Conservation (phyloP, 306 rosid species). For the Vachellia pachyceras region DNA sequence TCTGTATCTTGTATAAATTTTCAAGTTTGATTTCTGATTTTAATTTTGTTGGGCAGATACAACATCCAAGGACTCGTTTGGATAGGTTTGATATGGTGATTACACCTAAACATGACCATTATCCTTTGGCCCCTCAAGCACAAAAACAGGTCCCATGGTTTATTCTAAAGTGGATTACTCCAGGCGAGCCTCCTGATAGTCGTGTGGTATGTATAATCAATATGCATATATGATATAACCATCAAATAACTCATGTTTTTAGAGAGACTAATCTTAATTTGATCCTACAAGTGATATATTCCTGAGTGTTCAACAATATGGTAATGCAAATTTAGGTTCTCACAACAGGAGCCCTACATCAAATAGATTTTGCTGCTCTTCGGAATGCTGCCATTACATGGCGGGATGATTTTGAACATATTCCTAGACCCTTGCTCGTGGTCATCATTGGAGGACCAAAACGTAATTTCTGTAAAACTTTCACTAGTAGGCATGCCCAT, state of each 20-base stretch:
- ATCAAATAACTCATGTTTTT: conserved; percentile 12
- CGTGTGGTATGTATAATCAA: conserved; percentile 67
- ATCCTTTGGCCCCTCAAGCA: conserved; percentile 78
- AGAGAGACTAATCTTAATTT: conserved; percentile 27
- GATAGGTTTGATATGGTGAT: conserved; percentile 91
- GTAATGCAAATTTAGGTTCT: conserved; percentile 66
- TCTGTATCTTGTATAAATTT: conserved; percentile 4
- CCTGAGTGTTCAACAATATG: conserved; percentile 19
- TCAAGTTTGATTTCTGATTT: conserved; percentile 28
- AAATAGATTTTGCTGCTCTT: conserved; percentile 79
- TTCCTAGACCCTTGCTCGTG: conserved; percentile 84
- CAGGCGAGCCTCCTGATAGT: conserved; percentile 82
- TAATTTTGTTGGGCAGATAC: conserved; percentile 43
- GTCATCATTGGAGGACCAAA: conserved; percentile 88
- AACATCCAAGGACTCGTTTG: conserved; percentile 82
- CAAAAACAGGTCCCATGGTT: conserved; percentile 79
- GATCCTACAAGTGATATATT: conserved; percentile 26
- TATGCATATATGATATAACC: not conserved
- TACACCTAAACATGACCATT: conserved; percentile 89
- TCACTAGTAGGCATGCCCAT: conserved; percentile 13
- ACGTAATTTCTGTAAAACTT: conserved; percentile 52
- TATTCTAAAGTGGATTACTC: conserved; percentile 87
- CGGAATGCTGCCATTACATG: conserved; percentile 82
- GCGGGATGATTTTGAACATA: conserved; percentile 82
- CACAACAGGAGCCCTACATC: conserved; percentile 86